A percentile compares a stretch with the other conserved stretches of the same genome.
Evolutionary conservation across 306 rosid species (phyloP).

Genomic region (Lotus japonicus): DNA sequence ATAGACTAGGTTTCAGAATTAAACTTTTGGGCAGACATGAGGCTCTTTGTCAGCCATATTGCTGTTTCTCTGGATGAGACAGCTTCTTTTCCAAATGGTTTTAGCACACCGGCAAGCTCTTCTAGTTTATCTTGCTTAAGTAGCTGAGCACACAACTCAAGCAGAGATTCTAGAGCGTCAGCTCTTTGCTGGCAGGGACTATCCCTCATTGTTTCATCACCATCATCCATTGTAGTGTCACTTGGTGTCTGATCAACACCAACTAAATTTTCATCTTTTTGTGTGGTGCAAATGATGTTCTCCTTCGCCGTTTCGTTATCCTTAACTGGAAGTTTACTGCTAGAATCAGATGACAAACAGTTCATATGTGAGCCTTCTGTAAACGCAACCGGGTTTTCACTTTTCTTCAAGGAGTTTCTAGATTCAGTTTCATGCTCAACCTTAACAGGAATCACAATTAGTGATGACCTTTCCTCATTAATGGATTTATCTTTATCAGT

Average conservation of each 20-base stretch:
- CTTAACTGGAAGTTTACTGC: slow-evolving; percentile 15
- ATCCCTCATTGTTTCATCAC: slow-evolving; percentile 36
- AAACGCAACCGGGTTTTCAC: slow-evolving; percentile 21
- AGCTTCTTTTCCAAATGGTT: slow-evolving; percentile 77
- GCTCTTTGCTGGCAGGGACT: slow-evolving; percentile 67
- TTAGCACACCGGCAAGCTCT: slow-evolving; percentile 81
- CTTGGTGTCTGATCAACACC: slow-evolving; percentile 24
- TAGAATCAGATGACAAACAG: slow-evolving; percentile 20
- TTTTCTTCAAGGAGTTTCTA: slow-evolving; percentile 20
- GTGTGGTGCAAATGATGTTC: slow-evolving; percentile 22
- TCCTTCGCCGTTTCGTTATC: slow-evolving; percentile 26
- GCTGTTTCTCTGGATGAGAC: slow-evolving; percentile 95
- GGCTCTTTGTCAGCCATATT: slow-evolving; percentile 82
- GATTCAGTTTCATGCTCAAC: slow-evolving; percentile 32
- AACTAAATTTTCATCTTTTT: slow-evolving; percentile 9
- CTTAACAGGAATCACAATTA: slow-evolving; percentile 12
- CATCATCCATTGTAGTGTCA: slow-evolving; percentile 19
- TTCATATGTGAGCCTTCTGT: slow-evolving; percentile 20
- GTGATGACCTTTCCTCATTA: slow-evolving; percentile 38
- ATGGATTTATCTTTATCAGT: slow-evolving; percentile 32
- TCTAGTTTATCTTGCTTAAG: slow-evolving; percentile 84
- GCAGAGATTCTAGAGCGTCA: slow-evolving; percentile 78
- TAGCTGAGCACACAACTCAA: slow-evolving; percentile 81
- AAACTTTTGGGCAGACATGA: slow-evolving; percentile 60
- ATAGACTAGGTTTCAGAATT: slow-evolving; percentile 47